Evolutionary conservation across 2,329 filamentous ascomycete species (phyloP), one percentile per base, ranked within the genome.

Genomic region (Aureobasidium sp.): DNA sequence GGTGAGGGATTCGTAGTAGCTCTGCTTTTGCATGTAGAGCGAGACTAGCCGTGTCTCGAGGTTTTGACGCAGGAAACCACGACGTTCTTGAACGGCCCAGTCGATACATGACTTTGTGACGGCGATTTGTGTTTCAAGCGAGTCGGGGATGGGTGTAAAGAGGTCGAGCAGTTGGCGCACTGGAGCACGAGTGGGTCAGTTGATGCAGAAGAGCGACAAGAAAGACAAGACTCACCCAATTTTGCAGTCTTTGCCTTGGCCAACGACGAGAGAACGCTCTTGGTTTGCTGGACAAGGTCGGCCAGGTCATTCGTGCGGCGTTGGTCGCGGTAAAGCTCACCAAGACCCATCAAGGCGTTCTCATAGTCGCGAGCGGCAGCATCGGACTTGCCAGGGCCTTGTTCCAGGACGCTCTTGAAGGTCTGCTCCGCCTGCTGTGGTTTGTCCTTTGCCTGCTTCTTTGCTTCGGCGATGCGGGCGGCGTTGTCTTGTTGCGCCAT

Each of bases 71-170:
- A 98, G 82, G 79, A 98, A 98, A 56, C 89, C 88, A 67, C 93
- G 86, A 63, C 90, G 87, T 76, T 97, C 90, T 49, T 88, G 87
- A 52, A 91, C 88, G 44, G 93, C 93, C 93, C 93, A 98, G 75
- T 97, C 91, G 83, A 98, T 98, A 76, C 90, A 97, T 73, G 93
- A 95, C 74, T 95, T 95, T 66, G 93, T 98, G 64, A 96, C 89
- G 69, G 84, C 76, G 70, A 95, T 90, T 75, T 98, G 93, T 68
- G 85, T 88, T 69, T 98, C 93, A 76, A 86, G 86, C 63, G 89
- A 93, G 73, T 96, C 86, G 65, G 94, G 93, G 63, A 97, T 96
- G 65, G 86, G 81, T 64, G 87, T 83, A 78, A 97, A 93, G 70
- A 96, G 84, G 71, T 98, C 93, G 70, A 98, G 86, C 22, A 98